Percentiles rank a stretch among this genome's conserved stretches.
These are phyloP conservation scores for Alternaria brassicae DNA, from an alignment of 2,329 filamentous ascomycete species.

Conservation along the genomic window DNA sequence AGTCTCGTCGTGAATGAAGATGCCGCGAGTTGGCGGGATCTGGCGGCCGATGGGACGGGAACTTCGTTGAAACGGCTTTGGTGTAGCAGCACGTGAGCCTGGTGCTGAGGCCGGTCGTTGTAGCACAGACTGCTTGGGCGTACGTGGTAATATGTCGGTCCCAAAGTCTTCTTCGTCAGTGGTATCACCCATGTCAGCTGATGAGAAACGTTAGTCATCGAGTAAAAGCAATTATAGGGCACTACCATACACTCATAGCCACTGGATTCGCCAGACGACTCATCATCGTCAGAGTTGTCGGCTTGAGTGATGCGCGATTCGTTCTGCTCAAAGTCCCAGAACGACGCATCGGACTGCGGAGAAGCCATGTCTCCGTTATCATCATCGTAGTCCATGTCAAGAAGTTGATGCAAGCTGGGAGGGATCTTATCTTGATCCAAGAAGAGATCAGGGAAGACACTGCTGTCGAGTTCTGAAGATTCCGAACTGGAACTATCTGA, in stretches of 20 bases:
- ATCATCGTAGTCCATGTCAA: constrained; percentile 63
- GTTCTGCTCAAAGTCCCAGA: constrained; percentile 67
- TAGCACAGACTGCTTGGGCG: constrained; percentile 57
- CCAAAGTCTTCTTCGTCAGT: constrained; percentile 59
- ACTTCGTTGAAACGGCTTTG: constrained; percentile 49
- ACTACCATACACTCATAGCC: constrained; percentile 65
- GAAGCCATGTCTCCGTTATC: constrained; percentile 57
- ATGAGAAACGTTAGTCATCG: constrained; percentile 54
- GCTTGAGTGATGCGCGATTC: constrained; percentile 51
- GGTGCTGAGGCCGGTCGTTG: constrained; percentile 58
- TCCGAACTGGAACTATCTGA: constrained; percentile 64
- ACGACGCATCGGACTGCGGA: constrained; percentile 56
- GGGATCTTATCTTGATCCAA: constrained; percentile 76
- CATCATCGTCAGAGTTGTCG: constrained; percentile 47
- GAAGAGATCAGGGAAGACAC: constrained; percentile 80
- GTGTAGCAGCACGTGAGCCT: constrained; percentile 46
- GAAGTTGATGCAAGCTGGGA: constrained; percentile 73
- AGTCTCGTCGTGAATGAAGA: constrained; percentile 48
- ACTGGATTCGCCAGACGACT: constrained; percentile 58
- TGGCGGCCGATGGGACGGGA: constrained; percentile 36
- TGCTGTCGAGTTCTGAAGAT: constrained; percentile 64
- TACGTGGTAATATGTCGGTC: constrained; percentile 56
- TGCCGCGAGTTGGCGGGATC: constrained; percentile 43
- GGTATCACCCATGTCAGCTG: constrained; percentile 67
- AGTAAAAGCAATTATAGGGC: constrained; percentile 24